Conservation (phyloP, 2,329 filamentous ascomycete genomes). For the Penicillium rolfsii region DNA sequence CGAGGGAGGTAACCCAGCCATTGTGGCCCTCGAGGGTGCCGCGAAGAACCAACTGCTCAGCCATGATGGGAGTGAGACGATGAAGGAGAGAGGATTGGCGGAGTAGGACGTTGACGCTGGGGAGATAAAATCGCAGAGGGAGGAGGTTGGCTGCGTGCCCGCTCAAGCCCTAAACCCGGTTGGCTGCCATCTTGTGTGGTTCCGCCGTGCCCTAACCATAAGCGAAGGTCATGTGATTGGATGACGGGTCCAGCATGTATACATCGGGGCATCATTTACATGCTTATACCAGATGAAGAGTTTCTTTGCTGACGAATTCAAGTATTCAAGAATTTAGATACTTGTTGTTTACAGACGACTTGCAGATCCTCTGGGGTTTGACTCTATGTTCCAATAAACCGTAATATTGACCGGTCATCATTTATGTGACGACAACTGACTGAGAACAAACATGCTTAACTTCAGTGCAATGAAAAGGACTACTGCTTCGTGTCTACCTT, state of each 20-base stretch:
- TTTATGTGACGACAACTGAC: not conserved
- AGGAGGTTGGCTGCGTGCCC: conserved; percentile 41
- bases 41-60: conserved; percentile 94
- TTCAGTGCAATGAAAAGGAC: not conserved
- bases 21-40: conserved; percentile 98
- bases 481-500: not conserved
- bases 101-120: conserved; percentile 47
- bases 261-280: not conserved
- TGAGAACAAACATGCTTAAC: not conserved
- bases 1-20: conserved; percentile 98
- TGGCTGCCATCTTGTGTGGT: conserved; percentile 35
- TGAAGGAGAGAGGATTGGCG: conserved; percentile 46
- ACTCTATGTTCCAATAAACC: not conserved
- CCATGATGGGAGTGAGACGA: conserved; percentile 63
- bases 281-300: not conserved
- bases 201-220: conserved; percentile 37
- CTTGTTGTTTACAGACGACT: not conserved
- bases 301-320: no score
- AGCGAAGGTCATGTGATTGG: conserved; percentile 40
- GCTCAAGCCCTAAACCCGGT: conserved; percentile 46
- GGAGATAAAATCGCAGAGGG: conserved; percentile 45
- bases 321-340: no score
- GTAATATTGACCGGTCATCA: not conserved
- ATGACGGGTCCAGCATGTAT: conserved; percentile 3
- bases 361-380: not conserved